Evolutionary conservation across 495 filamentous ascomycete genomes (phyloP).

Genomic region (Penicillium dipodomyicola): DNA sequence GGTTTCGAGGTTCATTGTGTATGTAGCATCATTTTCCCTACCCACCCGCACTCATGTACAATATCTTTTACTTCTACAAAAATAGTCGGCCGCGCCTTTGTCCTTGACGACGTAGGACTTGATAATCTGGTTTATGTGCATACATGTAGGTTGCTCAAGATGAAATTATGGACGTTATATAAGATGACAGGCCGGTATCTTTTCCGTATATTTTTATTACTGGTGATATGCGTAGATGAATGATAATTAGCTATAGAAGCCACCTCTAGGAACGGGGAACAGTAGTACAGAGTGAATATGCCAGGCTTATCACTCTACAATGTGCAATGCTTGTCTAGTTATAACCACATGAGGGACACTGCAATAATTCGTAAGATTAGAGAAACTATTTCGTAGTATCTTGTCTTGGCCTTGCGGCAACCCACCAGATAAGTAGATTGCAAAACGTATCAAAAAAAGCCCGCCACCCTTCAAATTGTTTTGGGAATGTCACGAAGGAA

Average conservation of each 20-base stretch:
- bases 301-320: too few species aligned
- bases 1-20: constrained; percentile 2
- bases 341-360: background rate
- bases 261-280: background rate
- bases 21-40: background rate
- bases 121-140: too few species aligned
- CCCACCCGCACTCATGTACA: background rate
- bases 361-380: background rate
- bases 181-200: too few species aligned
- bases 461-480: constrained; percentile 1
- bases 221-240: background rate
- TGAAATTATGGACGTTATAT: too few species aligned
- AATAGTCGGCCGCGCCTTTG: background rate
- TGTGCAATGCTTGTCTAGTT: background rate
- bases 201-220: background rate
- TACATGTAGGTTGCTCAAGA: too few species aligned
- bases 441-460: background rate
- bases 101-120: background rate
- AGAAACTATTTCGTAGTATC: background rate
- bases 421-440: background rate
- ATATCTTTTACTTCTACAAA: background rate
- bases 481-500: background rate
- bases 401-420: background rate
- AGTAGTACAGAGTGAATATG: background rate
- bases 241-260: background rate